These are phyloP conservation scores for Paecilomyces dactylethromorphus DNA, from an alignment of 2,329 filamentous ascomycete genomes.

Conservation along the genomic window DNA sequence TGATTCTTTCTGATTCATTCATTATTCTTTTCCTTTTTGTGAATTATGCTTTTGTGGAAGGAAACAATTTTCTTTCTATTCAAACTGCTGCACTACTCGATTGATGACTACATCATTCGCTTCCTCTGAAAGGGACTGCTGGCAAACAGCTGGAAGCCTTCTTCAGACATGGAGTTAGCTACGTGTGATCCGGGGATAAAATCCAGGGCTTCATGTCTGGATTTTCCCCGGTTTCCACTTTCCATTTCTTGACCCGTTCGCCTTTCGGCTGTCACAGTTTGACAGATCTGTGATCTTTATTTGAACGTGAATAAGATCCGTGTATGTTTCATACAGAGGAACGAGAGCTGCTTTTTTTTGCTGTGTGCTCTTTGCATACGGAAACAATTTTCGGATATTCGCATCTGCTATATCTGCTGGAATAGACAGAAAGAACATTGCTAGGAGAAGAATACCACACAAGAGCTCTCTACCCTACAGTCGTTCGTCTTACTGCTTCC, in stretches of 20 bases:
- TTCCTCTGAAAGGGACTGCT: slow-evolving; percentile 5
- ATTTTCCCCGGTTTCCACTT: background rate
- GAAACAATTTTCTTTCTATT: slow-evolving; percentile 5
- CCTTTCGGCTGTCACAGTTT: background rate
- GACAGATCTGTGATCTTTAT: background rate
- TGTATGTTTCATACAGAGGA: background rate
- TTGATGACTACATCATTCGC: slow-evolving; percentile 5
- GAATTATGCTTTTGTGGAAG: background rate
- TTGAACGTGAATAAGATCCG: background rate
- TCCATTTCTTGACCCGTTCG: background rate
- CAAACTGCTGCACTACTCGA: slow-evolving; percentile 1
- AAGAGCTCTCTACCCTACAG: background rate
- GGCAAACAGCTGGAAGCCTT: background rate
- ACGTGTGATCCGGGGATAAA: background rate
- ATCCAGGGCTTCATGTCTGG: background rate
- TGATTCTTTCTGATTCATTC: background rate
- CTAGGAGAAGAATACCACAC: background rate
- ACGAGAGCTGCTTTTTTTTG: background rate
- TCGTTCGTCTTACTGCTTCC: background rate
- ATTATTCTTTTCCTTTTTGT: background rate
- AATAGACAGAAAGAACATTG: background rate
- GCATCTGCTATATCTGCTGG: slow-evolving; percentile 1
- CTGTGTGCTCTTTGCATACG: background rate
- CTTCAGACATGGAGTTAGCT: background rate
- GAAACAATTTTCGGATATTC: slow-evolving; percentile 1